phyloP scores from a whole-genome alignment of 2,329 filamentous ascomycete genomes.

The Ophiocordyceps unilateralis region DNA sequence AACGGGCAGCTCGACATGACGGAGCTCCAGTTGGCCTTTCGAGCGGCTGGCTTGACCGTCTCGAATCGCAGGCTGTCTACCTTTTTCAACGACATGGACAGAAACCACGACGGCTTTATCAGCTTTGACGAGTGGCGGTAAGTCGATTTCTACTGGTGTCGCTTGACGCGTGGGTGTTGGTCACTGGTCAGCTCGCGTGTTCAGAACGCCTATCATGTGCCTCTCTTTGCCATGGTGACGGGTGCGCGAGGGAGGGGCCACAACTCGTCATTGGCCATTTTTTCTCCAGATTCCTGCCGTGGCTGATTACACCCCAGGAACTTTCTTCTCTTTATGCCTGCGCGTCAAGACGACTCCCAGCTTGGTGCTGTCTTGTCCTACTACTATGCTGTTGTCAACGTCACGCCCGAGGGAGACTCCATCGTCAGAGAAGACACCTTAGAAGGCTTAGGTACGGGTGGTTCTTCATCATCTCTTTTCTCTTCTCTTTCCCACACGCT shows the following conservation, averaged over 20 bases:
- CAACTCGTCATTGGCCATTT: not conserved
- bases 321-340: constrained; percentile 79
- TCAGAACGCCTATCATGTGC: not conserved
- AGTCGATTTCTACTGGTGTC: constrained; percentile 15
- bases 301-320: constrained; percentile 36
- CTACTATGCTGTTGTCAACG: constrained; percentile 73
- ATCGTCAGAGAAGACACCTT: constrained; percentile 79
- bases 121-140: constrained; percentile 96
- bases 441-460: constrained; percentile 81
- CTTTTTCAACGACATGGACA: constrained; percentile 83
- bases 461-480: constrained; percentile 20
- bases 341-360: constrained; percentile 43
- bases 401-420: constrained; percentile 90
- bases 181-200: constrained; percentile 2
- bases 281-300: not conserved
- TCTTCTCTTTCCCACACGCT: constrained; percentile 31
- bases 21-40: constrained; percentile 70
- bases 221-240: not conserved
- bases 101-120: constrained; percentile 74
- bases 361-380: constrained; percentile 76
- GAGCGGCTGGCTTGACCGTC: constrained; percentile 60
- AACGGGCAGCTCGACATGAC: constrained; percentile 74
- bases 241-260: not conserved
- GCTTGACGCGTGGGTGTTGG: constrained; percentile 1
- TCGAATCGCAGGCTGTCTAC: constrained; percentile 59